phyloP scores from a whole-genome alignment of 78 protist species.

The Dictyostelium capitatum region DNA sequence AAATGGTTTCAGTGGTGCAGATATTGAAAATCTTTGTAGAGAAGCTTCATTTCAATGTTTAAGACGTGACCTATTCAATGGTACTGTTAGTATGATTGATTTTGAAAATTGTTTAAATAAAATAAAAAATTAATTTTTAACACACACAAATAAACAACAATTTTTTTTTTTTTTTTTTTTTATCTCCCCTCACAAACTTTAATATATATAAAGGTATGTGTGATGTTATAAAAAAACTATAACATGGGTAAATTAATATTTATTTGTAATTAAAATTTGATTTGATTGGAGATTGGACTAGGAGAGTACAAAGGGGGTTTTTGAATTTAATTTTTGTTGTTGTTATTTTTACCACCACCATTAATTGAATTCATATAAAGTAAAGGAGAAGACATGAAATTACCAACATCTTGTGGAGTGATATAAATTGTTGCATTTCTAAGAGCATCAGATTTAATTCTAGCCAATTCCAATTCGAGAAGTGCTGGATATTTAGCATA shows the following conservation, averaged over 20 bases:
- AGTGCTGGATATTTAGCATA: conserved; percentile 34
- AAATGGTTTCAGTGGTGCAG: conserved; percentile 88
- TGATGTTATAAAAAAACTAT: too few relatives aligned
- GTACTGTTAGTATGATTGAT: conserved; percentile 18
- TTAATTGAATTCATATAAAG: neutral
- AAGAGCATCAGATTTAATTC: conserved; percentile 20
- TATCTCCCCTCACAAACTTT: too few relatives aligned
- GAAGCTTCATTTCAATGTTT: conserved; percentile 87
- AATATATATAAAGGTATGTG: too few relatives aligned
- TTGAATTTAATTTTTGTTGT: too few relatives aligned
- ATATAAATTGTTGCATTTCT: neutral
- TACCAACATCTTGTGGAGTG: neutral
- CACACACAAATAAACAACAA: neutral
- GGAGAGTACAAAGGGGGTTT: too few relatives aligned
- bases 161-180: neutral
- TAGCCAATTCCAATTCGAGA: conserved; percentile 42
- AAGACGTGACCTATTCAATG: conserved; percentile 53
- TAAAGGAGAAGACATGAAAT: neutral
- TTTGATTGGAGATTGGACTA: too few relatives aligned
- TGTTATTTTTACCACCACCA: neutral
- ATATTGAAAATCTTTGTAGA: conserved; percentile 83
- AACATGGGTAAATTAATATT: too few relatives aligned
- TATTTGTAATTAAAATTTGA: too few relatives aligned
- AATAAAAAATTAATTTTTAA: too few relatives aligned
- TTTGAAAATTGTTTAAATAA: conserved; percentile 14